phyloP scores from a whole-genome alignment of 306 rosid species.

The Luffa acutangula region DNA sequence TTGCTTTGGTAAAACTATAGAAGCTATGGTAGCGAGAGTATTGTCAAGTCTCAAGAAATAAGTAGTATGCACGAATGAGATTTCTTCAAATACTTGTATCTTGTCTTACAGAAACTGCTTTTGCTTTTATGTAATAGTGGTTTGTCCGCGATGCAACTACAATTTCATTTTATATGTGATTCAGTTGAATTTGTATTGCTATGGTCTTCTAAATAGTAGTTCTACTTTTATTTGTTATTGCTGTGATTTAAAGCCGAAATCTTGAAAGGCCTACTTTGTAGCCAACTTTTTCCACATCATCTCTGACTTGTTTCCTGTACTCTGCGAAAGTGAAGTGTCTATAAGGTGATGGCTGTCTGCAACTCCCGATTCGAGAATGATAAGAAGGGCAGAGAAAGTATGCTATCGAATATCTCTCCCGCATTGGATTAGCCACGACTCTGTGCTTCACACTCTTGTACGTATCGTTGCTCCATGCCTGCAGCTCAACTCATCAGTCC shows the following conservation, averaged over 20 bases:
- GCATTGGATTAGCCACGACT: conserved; percentile 43
- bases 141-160: neutral
- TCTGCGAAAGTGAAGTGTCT: conserved; percentile 71
- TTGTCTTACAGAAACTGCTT: neutral
- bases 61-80: neutral
- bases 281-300: conserved; percentile 63
- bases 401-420: conserved; percentile 69
- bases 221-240: neutral
- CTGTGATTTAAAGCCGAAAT: conserved; percentile 28
- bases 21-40: no score
- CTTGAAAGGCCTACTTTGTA: conserved; percentile 68
- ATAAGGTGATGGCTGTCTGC: conserved; percentile 58
- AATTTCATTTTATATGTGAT: neutral
- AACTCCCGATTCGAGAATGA: conserved; percentile 48
- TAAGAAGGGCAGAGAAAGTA: conserved; percentile 85
- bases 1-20: no score
- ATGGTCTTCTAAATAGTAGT: neutral
- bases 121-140: neutral
- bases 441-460: conserved; percentile 87
- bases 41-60: no score
- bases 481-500: conserved; percentile 12
- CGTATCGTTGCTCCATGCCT: conserved; percentile 91
- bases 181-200: neutral
- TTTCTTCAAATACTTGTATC: neutral
- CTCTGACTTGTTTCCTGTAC: conserved; percentile 59